These are phyloP conservation scores for Arthrinium phaeospermum DNA, from an alignment of 2,329 filamentous ascomycete species.

Conservation along the genomic window DNA sequence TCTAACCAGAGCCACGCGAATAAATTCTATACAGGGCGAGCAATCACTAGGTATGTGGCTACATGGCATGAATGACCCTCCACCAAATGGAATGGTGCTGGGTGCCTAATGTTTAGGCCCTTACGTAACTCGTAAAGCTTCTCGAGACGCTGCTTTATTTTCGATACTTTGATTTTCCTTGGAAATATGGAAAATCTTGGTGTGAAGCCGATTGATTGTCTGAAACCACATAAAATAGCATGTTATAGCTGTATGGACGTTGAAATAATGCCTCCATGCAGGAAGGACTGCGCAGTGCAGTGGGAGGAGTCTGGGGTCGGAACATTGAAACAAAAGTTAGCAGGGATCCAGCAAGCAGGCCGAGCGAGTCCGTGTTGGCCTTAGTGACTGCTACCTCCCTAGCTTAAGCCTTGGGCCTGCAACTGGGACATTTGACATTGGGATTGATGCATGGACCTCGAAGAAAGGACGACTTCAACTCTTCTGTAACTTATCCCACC, in stretches of 20 bases:
- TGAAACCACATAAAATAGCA: not conserved
- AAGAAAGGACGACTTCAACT: slow-evolving; percentile 10
- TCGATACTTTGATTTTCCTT: not conserved
- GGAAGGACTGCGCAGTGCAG: not conserved
- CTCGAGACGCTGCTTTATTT: not conserved
- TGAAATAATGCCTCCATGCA: not conserved
- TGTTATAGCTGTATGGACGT: too few relatives aligned
- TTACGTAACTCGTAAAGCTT: not conserved
- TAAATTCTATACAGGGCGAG: not conserved
- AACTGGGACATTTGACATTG: not conserved
- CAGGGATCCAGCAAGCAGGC: slow-evolving; percentile 1
- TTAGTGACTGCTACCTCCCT: not conserved
- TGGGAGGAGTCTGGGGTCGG: not conserved
- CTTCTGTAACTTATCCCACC: not conserved
- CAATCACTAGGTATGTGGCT: not conserved
- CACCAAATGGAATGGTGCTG: not conserved
- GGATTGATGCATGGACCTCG: slow-evolving; percentile 12
- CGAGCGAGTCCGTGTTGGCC: slow-evolving; percentile 12
- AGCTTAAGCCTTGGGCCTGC: not conserved
- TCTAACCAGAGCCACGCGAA: not conserved
- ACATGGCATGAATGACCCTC: not conserved
- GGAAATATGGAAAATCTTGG: not conserved
- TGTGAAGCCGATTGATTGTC: not conserved
- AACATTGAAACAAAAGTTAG: not conserved
- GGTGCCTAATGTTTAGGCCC: not conserved